phyloP scores from a whole-genome alignment of 2,329 filamentous ascomycete genomes.

The Arachnomyces sp. region DNA sequence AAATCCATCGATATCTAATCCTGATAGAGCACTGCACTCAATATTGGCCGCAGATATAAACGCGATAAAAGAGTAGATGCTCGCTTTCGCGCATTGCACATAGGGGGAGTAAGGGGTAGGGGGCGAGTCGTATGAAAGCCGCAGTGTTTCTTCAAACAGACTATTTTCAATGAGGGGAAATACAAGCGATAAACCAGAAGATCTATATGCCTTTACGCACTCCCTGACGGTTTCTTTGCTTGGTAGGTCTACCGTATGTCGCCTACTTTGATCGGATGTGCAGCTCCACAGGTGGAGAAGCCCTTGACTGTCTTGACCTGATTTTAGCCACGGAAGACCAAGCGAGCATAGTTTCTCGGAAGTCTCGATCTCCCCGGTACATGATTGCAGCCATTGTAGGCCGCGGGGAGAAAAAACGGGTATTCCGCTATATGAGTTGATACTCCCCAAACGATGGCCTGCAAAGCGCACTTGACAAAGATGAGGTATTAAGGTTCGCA shows the following conservation, averaged over 20 bases:
- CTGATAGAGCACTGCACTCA: conserved; percentile 3
- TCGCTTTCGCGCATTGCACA: conserved; percentile 34
- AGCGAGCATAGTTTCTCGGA: conserved; percentile 22
- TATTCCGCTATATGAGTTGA: conserved; percentile 42
- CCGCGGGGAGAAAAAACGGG: conserved; percentile 43
- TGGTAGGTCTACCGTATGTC: conserved; percentile 28
- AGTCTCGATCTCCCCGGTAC: conserved; percentile 33
- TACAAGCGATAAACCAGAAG: conserved; percentile 33
- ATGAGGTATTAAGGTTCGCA: conserved; percentile 8
- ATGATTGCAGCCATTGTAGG: conserved; percentile 40
- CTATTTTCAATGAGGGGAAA: conserved; percentile 44
- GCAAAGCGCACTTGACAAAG: conserved; percentile 37
- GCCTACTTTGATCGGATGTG: conserved; percentile 4
- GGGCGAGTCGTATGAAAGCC: conserved; percentile 35
- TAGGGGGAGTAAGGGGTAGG: conserved; percentile 15
- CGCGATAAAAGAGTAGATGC: conserved; percentile 43
- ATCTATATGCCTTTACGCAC: conserved; percentile 24
- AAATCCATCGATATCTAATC: conserved; percentile 35
- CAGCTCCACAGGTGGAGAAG: conserved; percentile 14
- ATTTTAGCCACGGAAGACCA: conserved; percentile 29
- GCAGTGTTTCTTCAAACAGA: conserved; percentile 41
- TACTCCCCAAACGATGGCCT: conserved; percentile 39
- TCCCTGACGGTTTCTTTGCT: conserved; percentile 22
- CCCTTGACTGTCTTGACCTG: conserved; percentile 19
- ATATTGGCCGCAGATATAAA: conserved; percentile 25